phyloP scores from a whole-genome alignment of 306 rosid species.

The Neltuma alba region DNA sequence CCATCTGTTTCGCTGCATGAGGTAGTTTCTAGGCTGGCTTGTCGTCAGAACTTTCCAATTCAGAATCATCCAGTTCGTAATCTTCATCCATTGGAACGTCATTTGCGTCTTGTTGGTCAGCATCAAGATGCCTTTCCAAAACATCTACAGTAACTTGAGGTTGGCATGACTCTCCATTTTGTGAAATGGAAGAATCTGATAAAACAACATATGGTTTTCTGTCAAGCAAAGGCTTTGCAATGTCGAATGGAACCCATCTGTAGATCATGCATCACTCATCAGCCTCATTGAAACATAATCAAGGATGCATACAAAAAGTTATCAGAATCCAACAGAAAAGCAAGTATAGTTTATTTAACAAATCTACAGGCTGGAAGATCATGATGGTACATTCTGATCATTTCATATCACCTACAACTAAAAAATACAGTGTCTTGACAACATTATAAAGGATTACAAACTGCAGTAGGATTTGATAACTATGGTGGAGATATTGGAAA shows the following conservation, averaged over 20 bases:
- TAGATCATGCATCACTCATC: slow-evolving; percentile 36
- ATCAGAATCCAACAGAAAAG: slow-evolving; percentile 28
- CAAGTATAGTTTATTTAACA: background rate
- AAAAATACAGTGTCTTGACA: background rate
- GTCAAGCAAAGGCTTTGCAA: slow-evolving; percentile 81
- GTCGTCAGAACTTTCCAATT: slow-evolving; percentile 62
- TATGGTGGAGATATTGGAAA: background rate
- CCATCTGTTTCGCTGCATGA: slow-evolving; percentile 43
- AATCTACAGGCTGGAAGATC: background rate
- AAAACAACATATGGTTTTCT: slow-evolving; percentile 67
- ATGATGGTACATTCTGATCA: background rate
- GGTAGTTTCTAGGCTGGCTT: slow-evolving; percentile 48
- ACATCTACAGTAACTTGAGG: slow-evolving; percentile 48
- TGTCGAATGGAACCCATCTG: slow-evolving; percentile 90
- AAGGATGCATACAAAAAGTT: slow-evolving; percentile 5
- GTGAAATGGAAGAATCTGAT: slow-evolving; percentile 64
- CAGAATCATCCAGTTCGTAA: slow-evolving; percentile 57
- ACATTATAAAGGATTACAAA: background rate
- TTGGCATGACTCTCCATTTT: slow-evolving; percentile 54
- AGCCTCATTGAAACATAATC: slow-evolving; percentile 30
- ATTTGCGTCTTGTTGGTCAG: slow-evolving; percentile 55
- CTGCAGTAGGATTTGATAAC: slow-evolving; percentile 10
- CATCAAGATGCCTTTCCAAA: slow-evolving; percentile 45
- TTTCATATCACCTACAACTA: background rate
- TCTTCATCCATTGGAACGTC: slow-evolving; percentile 59